Conservation (phyloP, 2,329 filamentous ascomycete genomes). For the Sporothrix pseudoabietina region DNA sequence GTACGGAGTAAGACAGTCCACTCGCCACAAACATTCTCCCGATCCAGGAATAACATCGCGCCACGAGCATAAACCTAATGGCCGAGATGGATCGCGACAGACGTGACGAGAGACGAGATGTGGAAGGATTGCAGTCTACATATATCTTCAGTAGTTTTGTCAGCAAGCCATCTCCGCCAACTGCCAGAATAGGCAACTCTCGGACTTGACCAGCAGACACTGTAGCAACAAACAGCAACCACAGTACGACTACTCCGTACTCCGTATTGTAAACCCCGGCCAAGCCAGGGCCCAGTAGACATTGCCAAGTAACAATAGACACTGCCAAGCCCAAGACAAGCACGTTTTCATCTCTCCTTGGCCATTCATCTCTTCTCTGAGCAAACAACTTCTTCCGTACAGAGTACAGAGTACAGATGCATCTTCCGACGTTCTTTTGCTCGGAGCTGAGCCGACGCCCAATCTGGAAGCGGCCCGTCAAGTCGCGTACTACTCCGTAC, state of each 20-base stretch:
- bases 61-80: background rate
- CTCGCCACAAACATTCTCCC: background rate
- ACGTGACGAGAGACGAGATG: background rate
- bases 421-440: background rate
- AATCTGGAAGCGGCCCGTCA: background rate
- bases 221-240: background rate
- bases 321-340: background rate
- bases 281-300: background rate
- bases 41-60: background rate
- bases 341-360: background rate
- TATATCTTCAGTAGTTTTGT: background rate
- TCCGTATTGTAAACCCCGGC: background rate
- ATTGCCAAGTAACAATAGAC: background rate
- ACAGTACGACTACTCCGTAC: background rate
- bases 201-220: background rate
- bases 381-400: background rate
- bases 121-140: background rate
- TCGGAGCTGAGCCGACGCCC: slow-evolving; percentile 17
- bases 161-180: slow-evolving; percentile 1
- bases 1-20: no score
- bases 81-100: background rate
- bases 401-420: background rate
- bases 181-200: background rate
- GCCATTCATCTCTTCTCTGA: background rate
- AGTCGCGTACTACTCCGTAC: no score